Base-by-base conservation (phyloP, 306 rosid species). In the Crotalaria pallida region DNA sequence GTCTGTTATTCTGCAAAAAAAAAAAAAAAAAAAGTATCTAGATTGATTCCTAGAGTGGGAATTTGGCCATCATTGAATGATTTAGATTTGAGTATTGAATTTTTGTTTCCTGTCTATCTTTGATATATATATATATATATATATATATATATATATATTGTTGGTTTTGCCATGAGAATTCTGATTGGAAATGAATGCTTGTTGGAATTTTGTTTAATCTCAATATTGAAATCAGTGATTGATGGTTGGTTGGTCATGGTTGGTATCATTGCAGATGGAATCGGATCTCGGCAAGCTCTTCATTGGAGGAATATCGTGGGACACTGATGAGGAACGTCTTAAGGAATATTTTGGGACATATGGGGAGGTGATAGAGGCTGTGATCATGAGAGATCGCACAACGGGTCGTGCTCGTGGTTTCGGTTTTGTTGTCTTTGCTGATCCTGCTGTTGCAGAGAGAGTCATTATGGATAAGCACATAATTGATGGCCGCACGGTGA, bases 291-390 rank as follows among this genome's bases (percentile, higher is more conserved):
- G 99, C 34, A 94, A 94, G 92, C 97, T 94, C 87, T 94, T 94
- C 95, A 88, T 94, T 87, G 98, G 98, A 58, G 98, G 98, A 73
- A 94, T 94, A 87, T 90, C 98, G 6, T 94, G 98, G 98, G 97
- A 94, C 77, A 94, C 98, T 18, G 96, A 91, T 73, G 99, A 91
- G 84, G 97, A 87, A 76, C 95, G 96, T 58, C 96, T 94, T 11
- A 94, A 83, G 49, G 97, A 94, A 51, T 94, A 94, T 76, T 94
- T 94, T 72, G 79, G 92, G 72, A 87, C 84, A n/a, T 94, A 91
- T 60, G 99, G 99, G 43, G 99, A 94, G 87, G 97, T 94, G 56
- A 89, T 89, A 49, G 97, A 94, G 85, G 91, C 97, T 13, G 96
- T 89, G 86, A 94, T 94, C 90, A 94, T 94, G 97, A 89, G 96